phyloP scores from a whole-genome alignment of 1,139 yeast genomes.

The Yamadazyma blattariae region DNA sequence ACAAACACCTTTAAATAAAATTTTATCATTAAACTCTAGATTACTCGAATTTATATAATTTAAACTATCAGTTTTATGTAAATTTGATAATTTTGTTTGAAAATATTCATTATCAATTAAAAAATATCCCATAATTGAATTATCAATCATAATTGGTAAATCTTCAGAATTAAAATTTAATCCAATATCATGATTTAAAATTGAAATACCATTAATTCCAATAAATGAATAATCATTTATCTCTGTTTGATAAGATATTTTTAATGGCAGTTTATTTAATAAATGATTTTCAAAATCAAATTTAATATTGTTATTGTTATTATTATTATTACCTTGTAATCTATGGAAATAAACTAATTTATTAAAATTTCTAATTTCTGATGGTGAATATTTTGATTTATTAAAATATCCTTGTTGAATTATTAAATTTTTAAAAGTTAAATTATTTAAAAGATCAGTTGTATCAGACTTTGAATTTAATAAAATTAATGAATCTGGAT shows the following conservation, averaged over 20 bases:
- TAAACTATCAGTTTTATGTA: conserved; percentile 11
- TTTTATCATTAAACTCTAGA: conserved; percentile 14
- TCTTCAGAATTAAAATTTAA: conserved; percentile 32
- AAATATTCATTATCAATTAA: conserved; percentile 22
- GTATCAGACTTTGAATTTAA: conserved; percentile 21
- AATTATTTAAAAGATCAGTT: conserved; percentile 20
- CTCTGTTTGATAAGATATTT: conserved; percentile 37
- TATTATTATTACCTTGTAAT: no score
- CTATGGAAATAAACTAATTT: conserved; percentile 56
- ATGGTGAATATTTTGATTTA: conserved; percentile 41
- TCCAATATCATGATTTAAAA: conserved; percentile 30
- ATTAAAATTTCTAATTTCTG: conserved; percentile 52
- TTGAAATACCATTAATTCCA: conserved; percentile 37
- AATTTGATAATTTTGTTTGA: conserved; percentile 6
- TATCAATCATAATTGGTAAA: conserved; percentile 45
- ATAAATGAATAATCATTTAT: conserved; percentile 17
- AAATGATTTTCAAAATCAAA: conserved; percentile 53
- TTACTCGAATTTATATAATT: conserved; percentile 19
- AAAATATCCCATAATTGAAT: conserved; percentile 52
- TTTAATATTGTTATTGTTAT: no score
- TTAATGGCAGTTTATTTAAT: conserved; percentile 45
- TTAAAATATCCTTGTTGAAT: conserved; percentile 29
- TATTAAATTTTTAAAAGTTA: conserved; percentile 19
- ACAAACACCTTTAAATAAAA: conserved; percentile 39
- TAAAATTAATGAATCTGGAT: conserved; percentile 55